A percentile compares a stretch with the other conserved stretches of the same genome.
Conservation (phyloP, 441 rosid species). For the Rhodomyrtus psidioides region DNA sequence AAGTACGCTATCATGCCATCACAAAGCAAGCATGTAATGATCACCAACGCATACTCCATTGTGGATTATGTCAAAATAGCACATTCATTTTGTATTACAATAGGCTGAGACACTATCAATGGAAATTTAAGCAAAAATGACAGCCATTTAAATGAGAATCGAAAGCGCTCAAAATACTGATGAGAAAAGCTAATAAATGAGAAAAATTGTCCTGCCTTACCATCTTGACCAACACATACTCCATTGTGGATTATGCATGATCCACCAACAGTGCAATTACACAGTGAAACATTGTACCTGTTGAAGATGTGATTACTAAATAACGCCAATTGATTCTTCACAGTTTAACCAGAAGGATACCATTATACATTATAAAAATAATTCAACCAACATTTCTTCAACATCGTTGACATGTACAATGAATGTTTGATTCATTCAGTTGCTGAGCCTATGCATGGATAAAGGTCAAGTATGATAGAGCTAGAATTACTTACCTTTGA, state of each 20-base stretch:
- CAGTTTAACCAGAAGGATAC: neutral
- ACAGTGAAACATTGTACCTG: constrained; percentile 53
- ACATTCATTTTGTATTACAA: neutral
- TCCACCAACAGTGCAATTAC: constrained; percentile 55
- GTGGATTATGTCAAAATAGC: neutral
- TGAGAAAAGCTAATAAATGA: neutral
- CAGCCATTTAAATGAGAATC: neutral
- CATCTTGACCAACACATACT: constrained; percentile 77
- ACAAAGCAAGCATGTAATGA: neutral
- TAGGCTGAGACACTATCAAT: neutral
- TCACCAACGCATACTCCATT: neutral
- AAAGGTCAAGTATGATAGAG: neutral
- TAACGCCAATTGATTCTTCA: neutral
- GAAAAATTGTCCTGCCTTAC: constrained; percentile 15
- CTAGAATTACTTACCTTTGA: neutral
- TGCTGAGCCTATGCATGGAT: neutral
- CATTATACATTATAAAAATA: neutral
- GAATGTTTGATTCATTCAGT: neutral
- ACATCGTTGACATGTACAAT: neutral
- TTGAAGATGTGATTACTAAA: neutral
- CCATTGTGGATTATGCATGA: constrained; percentile 59
- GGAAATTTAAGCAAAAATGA: neutral
- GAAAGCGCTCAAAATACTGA: neutral
- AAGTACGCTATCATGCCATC: neutral
- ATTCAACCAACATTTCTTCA: neutral